phyloP scores from a whole-genome alignment of 768 basidiomycete species.

The Macrolepiota fuliginosa region DNA sequence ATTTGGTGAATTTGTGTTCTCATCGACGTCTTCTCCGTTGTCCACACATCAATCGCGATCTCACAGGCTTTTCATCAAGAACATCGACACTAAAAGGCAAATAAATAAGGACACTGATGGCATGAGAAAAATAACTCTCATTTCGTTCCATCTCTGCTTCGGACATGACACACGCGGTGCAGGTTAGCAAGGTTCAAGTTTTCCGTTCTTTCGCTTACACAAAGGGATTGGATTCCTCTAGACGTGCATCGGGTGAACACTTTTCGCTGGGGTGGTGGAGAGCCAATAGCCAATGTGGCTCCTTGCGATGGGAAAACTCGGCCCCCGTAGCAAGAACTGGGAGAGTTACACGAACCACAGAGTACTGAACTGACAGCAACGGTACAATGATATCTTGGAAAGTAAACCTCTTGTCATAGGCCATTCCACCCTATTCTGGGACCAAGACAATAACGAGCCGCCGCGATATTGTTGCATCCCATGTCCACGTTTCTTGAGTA shows the following conservation, averaged over 20 bases:
- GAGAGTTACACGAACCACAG: too few relatives aligned
- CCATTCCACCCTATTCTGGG: too few relatives aligned
- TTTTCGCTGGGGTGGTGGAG: too few relatives aligned
- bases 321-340: too few relatives aligned
- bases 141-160: slow-evolving; percentile 2
- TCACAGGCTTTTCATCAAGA: slow-evolving; percentile 9
- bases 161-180: neutral
- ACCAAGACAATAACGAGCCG: too few relatives aligned
- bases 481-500: neutral
- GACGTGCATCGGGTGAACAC: neutral
- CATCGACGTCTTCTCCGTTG: neutral
- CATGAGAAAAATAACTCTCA: slow-evolving; percentile 2
- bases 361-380: too few relatives aligned
- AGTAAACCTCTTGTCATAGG: neutral
- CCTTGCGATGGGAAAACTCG: neutral
- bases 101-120: neutral
- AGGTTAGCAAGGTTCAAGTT: neutral
- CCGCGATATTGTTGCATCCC: neutral
- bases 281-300: too few relatives aligned
- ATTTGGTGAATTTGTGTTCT: too few relatives aligned
- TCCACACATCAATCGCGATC: neutral
- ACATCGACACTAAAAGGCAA: slow-evolving; percentile 5
- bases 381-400: neutral
- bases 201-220: neutral
- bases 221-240: neutral